phyloP scores from a whole-genome alignment of 2,329 filamentous ascomycete genomes.

The Scytalidium lignicola region DNA sequence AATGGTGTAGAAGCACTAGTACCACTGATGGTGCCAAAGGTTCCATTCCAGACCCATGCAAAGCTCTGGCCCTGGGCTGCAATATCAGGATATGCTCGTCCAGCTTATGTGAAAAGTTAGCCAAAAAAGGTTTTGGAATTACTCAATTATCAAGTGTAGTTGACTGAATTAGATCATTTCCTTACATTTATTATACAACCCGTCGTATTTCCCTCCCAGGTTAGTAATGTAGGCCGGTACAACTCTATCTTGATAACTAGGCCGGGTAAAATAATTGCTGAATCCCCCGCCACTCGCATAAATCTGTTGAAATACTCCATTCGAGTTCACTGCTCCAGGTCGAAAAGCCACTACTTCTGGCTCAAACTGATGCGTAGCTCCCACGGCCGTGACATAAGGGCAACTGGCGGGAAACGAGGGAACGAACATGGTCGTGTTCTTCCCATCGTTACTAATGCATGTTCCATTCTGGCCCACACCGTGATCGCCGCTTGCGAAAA shows the following conservation, averaged over 20 bases:
- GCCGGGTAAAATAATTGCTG: conserved; percentile 40
- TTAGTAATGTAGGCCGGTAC: conserved; percentile 34
- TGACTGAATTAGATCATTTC: too few relatives aligned
- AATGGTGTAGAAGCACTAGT: conserved; percentile 50
- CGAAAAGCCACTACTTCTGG: conserved; percentile 20
- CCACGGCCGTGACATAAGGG: conserved; percentile 62
- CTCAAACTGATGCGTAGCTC: conserved; percentile 35
- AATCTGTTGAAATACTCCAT: background rate
- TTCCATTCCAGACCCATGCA: conserved; percentile 12
- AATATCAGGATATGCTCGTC: conserved; percentile 50
- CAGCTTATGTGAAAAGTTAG: conserved; percentile 15
- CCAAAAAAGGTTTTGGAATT: background rate
- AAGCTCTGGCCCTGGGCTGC: conserved; percentile 55
- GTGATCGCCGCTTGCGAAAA: conserved; percentile 54
- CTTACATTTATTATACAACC: background rate
- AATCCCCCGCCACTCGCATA: conserved; percentile 38
- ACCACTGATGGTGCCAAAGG: conserved; percentile 9
- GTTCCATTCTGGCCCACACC: conserved; percentile 34
- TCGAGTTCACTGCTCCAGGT: conserved; percentile 10
- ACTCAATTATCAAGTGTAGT: background rate
- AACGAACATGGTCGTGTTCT: conserved; percentile 48
- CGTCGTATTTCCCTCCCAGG: conserved; percentile 31
- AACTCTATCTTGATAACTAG: conserved; percentile 37
- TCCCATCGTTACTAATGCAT: conserved; percentile 56
- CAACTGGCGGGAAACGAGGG: conserved; percentile 61